Conservation (phyloP, 2,329 filamentous ascomycete species). For the Claviceps humidiphila region DNA sequence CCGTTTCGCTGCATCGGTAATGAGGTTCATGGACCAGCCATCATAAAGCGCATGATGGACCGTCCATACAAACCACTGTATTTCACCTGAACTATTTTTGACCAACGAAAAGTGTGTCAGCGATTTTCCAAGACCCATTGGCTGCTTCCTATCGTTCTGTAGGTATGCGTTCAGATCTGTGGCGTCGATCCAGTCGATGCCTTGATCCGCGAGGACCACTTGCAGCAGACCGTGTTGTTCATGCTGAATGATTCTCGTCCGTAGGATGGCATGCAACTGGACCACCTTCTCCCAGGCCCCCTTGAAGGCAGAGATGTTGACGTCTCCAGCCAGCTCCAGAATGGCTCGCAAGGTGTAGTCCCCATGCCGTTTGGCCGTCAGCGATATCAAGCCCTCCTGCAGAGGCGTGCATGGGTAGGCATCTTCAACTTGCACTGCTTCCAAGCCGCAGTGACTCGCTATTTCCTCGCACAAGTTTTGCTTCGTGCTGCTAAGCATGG, state of each 20-base stretch:
- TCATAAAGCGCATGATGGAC: conserved; percentile 41
- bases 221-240: conserved; percentile 27
- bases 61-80: conserved; percentile 24
- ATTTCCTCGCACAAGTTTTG: background rate
- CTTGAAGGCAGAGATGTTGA: conserved; percentile 5
- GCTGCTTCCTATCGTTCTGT: conserved; percentile 19
- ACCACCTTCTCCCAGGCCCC: conserved; percentile 7
- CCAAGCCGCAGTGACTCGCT: background rate
- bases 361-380: conserved; percentile 18
- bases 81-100: conserved; percentile 14
- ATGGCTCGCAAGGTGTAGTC: conserved; percentile 19
- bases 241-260: conserved; percentile 32
- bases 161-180: conserved; percentile 22
- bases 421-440: background rate
- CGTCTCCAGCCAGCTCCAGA: conserved; percentile 5
- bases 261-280: conserved; percentile 19
- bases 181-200: conserved; percentile 14
- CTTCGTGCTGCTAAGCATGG: background rate
- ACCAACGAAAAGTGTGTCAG: conserved; percentile 29
- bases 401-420: conserved; percentile 21
- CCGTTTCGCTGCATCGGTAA: conserved; percentile 19
- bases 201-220: conserved; percentile 24
- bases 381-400: conserved; percentile 25
- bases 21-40: conserved; percentile 30
- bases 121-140: conserved; percentile 25